Base-by-base conservation (phyloP, 192 early-diverging fungal species). In the Dissophora globulifera region DNA sequence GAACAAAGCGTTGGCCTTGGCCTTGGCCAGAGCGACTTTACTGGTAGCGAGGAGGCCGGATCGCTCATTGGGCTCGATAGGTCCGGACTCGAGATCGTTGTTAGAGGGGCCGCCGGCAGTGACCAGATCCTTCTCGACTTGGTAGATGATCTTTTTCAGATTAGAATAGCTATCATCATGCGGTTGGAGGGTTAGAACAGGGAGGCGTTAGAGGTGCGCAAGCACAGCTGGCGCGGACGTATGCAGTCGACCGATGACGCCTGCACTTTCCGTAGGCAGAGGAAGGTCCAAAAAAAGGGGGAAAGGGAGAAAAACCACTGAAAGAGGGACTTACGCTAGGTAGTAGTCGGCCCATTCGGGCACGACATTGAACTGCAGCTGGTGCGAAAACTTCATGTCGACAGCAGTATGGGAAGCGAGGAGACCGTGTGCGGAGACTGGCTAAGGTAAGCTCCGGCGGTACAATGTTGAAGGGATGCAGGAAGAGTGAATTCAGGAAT, bases 371-470 rank as follows among this genome's bases (percentile, higher is more conserved):
- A 98, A 89, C 81, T 95, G 92, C 48, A 98, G 85, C 25, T 91
- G 88, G 78, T 93, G 92, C 22, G 94, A 93, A 65, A 98, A 98
- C 85, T 98, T 98, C 94, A 98, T 96, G 49, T 22, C 46, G 33
- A 12, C 47, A 30, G 43, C 1, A 49, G 32, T 23, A 25, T 0
- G 19, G 32, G 25, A n/a, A 2, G 19, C 16, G 50, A 20, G 27
- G 17, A n/a, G 12, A n/a, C 43, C 27, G 19, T n/a, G 32, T 32
- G 31, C 8, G 50, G 0, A 51, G 50, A 15, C 0, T 3, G 15
- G 5, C 17, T 15, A 17, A 29, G 1, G 52, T 19, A 19, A 10
- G 9, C 27, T 32, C 2, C 12, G 61, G 19, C 17, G 19, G 32
- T 49, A 23, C 13, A 45, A 10, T 45, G 6, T n/a, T 45, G 43